Base-by-base conservation (phyloP, 2,329 filamentous ascomycete species). In the Dactylellina cionopaga region DNA sequence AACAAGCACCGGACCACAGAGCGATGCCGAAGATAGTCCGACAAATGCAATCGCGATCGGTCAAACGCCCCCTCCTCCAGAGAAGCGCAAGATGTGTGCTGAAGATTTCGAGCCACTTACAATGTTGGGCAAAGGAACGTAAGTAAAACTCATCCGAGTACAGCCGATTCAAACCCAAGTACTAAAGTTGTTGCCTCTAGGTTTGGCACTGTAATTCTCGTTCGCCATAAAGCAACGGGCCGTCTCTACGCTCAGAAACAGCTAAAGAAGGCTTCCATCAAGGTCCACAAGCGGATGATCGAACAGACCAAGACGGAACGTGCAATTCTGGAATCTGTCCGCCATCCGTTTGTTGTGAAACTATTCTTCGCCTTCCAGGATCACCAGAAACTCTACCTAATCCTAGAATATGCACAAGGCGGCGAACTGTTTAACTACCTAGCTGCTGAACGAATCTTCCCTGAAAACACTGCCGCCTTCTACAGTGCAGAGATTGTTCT, bases 401-500 rank as follows among this genome's bases (percentile, higher is more conserved):
- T 99, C 76, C 87, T 99, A 22, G 94, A 99, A 82, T 99, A 99
- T 80, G 95, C 95, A 3, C 92, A 96, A 80, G 96, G 96, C 35
- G 95, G 96, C 64, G 96, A 99, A 81, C 85, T 99, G 4, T 99
- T 99, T 80, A 92, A 91, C n/a, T 94, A 98, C 78, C 85, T 99
- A 24, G 92, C 89, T 69, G 90, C 92, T 75, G 93, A 98, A 80
- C 91, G 92, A 80, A 98, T 98, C 91, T 98, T 99, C 76, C 86
- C 90, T 11, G 94, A 98, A 81, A 85, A 91, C 13, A 90, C 90
- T 1, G 91, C 94, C 0, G 92, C 93, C 1, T 99, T 98, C 81
- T 99, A 99, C 85, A 96, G 98, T 91, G 96, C 92, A 0, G 93
- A 99, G 82, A 96, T 99, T 88, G 88, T 96, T 3, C 87, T 99